Evolutionary conservation across 805 yeast species (phyloP), one percentile per base, ranked within the genome.

Genomic region (Sugiyamaella floridensis): DNA sequence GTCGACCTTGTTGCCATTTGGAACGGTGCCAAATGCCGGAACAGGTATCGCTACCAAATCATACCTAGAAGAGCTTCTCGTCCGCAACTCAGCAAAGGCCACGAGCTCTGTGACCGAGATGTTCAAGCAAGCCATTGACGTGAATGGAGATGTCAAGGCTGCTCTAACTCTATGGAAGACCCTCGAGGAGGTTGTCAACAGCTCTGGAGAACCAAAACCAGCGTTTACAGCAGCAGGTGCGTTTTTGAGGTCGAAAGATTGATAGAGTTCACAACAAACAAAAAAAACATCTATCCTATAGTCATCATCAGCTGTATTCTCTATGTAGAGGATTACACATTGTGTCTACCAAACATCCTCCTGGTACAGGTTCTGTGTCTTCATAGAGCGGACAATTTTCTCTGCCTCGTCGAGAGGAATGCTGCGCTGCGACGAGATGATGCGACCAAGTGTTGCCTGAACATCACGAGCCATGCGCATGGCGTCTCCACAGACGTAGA

Each of bases 401-500:
- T 80, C 78, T 12, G 96, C 97, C 58, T 80, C 82, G 34, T 78
- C 85, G 53, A 76, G 77, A 6, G 83, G 59, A 28, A 89, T 70
- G n/a, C 76, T 78, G 63, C 90, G 83, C 58, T 80, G 79, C 52
- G 77, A 67, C 45, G 82, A 69, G 47, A 90, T 67, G 53, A 93
- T 83, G 56, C 77, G 74, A 12, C 76, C 76, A 55, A 92, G 75
- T 1, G 92, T 76, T 45, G 74, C 68, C 62, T 86, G 89, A 9
- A 92, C 98, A 65, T 89, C 96, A 71, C 92, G 85, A 3, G 98
- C 97, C 99, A 92, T 93, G 59, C 79, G 81, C 28, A 86, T 80
- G 22, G 99, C 98, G 72, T 93, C 98, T 67, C 98, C 99, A 77
- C 99, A 92, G 40, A 92, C 96, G 68, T 93, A 92, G 60, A 92